Percentiles rank a stretch among this genome's conserved stretches.
Conservation (phyloP, 257 asterid genomes). For the Nicotiana undulata region DNA sequence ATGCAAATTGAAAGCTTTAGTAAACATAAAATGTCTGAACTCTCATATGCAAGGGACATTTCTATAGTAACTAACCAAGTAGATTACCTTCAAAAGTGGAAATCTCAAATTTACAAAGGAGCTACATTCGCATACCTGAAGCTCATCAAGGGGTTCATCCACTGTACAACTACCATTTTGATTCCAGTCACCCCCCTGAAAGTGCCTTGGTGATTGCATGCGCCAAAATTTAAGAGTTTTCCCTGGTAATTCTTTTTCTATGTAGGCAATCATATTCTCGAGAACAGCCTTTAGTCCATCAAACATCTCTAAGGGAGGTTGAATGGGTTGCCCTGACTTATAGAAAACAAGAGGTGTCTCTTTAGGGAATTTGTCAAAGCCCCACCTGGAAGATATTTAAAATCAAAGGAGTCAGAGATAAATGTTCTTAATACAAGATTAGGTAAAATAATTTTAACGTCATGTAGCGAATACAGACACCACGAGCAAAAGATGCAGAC, state of each 20-base stretch:
- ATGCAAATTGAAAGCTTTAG: neutral
- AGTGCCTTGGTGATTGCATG: constrained; percentile 92
- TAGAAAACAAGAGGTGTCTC: constrained; percentile 83
- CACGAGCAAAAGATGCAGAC: neutral
- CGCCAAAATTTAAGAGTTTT: constrained; percentile 74
- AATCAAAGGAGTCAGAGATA: neutral
- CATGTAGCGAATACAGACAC: neutral
- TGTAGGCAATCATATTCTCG: constrained; percentile 58
- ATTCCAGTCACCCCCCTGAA: constrained; percentile 96
- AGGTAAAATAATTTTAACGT: neutral
- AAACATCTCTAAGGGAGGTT: constrained; percentile 54
- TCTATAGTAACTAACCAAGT: neutral
- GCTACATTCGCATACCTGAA: constrained; percentile 39
- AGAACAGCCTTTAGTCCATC: constrained; percentile 70
- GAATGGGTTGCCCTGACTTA: constrained; percentile 59
- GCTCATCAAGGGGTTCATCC: constrained; percentile 59
- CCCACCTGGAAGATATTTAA: constrained; percentile 63
- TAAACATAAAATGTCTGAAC: neutral
- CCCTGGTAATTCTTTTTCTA: constrained; percentile 52
- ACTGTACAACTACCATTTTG: constrained; percentile 91
- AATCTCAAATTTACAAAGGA: neutral
- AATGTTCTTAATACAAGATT: neutral
- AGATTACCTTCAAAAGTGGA: neutral
- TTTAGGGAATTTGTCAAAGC: constrained; percentile 75
- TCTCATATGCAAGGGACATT: neutral